A percentile compares a stretch with the other conserved stretches of the same genome.
These are phyloP conservation scores for Phytophthora aleatoria DNA, from an alignment of 352 stramenopile genomes.

Conservation along the genomic window DNA sequence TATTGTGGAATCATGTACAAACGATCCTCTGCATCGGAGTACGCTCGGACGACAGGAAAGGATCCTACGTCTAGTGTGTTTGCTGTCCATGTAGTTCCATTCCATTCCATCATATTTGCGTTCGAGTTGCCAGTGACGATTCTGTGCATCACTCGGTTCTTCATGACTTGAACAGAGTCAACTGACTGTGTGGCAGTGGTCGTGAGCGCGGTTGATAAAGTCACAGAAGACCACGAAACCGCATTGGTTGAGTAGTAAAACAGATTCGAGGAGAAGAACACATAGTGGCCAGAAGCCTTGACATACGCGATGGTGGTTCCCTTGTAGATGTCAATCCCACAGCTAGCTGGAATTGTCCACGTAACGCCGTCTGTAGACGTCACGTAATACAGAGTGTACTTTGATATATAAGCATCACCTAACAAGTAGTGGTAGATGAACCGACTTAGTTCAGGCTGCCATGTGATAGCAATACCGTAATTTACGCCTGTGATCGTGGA, in stretches of 20 bases:
- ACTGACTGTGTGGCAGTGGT: not conserved
- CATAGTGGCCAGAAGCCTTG: not conserved
- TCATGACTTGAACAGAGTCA: not conserved
- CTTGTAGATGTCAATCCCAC: not conserved
- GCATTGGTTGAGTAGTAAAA: not conserved
- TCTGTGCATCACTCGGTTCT: slow-evolving; percentile 1
- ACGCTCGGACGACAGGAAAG: not conserved
- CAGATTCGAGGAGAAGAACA: not conserved
- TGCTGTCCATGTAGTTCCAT: not conserved
- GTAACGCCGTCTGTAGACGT: not conserved
- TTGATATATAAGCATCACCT: not conserved
- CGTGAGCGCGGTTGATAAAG: not conserved
- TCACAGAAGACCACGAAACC: not conserved
- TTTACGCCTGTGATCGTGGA: not conserved
- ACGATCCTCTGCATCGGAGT: not conserved
- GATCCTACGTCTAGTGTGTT: not conserved
- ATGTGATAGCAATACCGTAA: not conserved
- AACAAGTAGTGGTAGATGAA: slow-evolving; percentile 1
- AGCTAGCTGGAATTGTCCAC: not conserved
- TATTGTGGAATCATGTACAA: slow-evolving; percentile 1
- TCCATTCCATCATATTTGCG: not conserved
- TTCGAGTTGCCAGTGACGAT: slow-evolving; percentile 1
- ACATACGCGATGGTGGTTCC: not conserved
- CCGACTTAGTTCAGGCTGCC: not conserved
- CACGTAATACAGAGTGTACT: not conserved